Conservation (phyloP, 2,329 filamentous ascomycete species). For the Aotearoamyces nothofagi region DNA sequence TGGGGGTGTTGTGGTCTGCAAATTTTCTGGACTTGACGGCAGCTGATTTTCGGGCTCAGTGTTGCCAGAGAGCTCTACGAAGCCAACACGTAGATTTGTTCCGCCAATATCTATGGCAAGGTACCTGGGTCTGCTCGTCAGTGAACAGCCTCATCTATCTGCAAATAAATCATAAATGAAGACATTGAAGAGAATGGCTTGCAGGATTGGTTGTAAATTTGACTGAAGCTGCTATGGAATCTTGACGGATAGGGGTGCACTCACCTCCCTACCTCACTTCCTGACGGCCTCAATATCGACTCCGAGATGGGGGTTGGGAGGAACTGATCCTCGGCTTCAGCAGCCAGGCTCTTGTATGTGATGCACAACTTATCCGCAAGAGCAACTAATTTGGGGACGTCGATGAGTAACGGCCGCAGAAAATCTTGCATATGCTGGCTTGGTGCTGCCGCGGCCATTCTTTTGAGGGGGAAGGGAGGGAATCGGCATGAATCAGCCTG, state of each 20-base stretch:
- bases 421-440: constrained; percentile 23
- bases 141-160: too few relatives aligned
- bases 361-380: constrained; percentile 31
- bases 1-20: constrained; percentile 2
- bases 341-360: constrained; percentile 34
- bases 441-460: too few relatives aligned
- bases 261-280: constrained; percentile 32
- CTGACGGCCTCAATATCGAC: constrained; percentile 30
- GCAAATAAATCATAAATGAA: too few relatives aligned
- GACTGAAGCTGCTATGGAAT: constrained; percentile 4
- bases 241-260: constrained; percentile 1
- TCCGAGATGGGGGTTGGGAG: constrained; percentile 46
- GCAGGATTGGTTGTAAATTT: background rate
- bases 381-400: constrained; percentile 27
- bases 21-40: background rate
- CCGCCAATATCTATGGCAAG: constrained; percentile 53
- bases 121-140: too few relatives aligned
- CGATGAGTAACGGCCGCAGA: constrained; percentile 33
- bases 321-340: constrained; percentile 38
- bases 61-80: constrained; percentile 41
- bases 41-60: constrained; percentile 3
- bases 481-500: too few relatives aligned
- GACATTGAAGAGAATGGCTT: too few relatives aligned
- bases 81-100: constrained; percentile 53
- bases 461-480: too few relatives aligned